Evolutionary conservation across 2,329 filamentous ascomycete genomes (phyloP).

Genomic region (Alternaria angustiovoidea): DNA sequence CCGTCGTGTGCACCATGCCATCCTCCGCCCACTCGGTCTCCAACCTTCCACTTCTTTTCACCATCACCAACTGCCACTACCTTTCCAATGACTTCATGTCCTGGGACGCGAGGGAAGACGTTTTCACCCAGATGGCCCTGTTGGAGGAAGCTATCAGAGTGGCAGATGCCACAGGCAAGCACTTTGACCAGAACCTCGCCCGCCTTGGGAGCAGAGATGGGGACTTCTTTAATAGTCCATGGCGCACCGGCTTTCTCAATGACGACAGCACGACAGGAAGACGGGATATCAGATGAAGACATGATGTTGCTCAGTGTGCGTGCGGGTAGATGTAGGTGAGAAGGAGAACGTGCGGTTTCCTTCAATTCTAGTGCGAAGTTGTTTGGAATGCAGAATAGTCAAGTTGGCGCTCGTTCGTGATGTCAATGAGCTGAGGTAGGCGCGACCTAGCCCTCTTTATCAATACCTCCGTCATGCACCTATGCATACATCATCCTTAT

Average conservation of each 20-base stretch:
- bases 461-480: not conserved
- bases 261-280: constrained; percentile 72
- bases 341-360: not conserved
- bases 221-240: constrained; percentile 66
- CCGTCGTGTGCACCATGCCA: constrained; percentile 75
- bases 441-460: constrained; percentile 2
- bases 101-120: constrained; percentile 65
- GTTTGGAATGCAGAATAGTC: not conserved
- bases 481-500: constrained; percentile 4
- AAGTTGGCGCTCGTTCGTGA: not conserved
- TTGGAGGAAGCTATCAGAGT: constrained; percentile 62
- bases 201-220: constrained; percentile 63
- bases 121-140: constrained; percentile 29
- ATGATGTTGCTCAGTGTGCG: not conserved
- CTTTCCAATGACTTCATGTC: constrained; percentile 76
- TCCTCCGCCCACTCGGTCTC: constrained; percentile 71
- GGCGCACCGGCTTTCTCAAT: constrained; percentile 62
- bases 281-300: constrained; percentile 54
- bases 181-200: constrained; percentile 75
- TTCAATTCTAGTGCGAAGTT: not conserved
- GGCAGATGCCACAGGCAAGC: constrained; percentile 75
- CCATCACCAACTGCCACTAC: constrained; percentile 67
- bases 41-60: constrained; percentile 67
- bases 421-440: constrained; percentile 8
- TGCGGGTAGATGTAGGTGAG: not conserved